Conservation (phyloP, 768 basidiomycete genomes). For the Suillus brevipes region DNA sequence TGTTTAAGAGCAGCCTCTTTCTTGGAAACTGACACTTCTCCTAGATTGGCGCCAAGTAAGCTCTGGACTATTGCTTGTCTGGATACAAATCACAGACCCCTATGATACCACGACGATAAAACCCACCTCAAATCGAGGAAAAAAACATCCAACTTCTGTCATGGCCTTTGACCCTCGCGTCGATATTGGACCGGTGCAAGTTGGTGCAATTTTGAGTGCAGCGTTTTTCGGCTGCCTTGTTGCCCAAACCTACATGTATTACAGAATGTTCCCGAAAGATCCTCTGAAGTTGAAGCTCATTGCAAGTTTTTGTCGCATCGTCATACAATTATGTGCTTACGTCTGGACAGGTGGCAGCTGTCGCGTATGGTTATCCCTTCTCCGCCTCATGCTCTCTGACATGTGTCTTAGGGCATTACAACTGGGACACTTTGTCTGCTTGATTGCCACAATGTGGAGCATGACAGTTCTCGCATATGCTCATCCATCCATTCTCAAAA, state of each 20-base stretch:
- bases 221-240: neutral
- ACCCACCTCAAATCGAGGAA: no score
- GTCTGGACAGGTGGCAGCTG: neutral
- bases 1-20: no score
- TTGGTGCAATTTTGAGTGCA: neutral
- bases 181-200: neutral
- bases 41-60: no score
- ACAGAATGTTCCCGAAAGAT: neutral
- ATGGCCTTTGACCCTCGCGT: neutral
- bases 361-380: neutral
- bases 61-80: no score
- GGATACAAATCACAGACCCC: no score
- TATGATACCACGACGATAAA: no score
- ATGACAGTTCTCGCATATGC: neutral
- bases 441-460: neutral
- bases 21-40: no score
- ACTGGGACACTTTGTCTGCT: neutral
- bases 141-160: no score
- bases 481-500: neutral
- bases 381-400: neutral
- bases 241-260: neutral
- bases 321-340: neutral
- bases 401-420: neutral
- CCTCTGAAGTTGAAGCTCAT: neutral
- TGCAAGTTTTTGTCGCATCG: neutral